phyloP scores from a whole-genome alignment of 2,329 filamentous ascomycete genomes.

The Sporothrix pallida region DNA sequence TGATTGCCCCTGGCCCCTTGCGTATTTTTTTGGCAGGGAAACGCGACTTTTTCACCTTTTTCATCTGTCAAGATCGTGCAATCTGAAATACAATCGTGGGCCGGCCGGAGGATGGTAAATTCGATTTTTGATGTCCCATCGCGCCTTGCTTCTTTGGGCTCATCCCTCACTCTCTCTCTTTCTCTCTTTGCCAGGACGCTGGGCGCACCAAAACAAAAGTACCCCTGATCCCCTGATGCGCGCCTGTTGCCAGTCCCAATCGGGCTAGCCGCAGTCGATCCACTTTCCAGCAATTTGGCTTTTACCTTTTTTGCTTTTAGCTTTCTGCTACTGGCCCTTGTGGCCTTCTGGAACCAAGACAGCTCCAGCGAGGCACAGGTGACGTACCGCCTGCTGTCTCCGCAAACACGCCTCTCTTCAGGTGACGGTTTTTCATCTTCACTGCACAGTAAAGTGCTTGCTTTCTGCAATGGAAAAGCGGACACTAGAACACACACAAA shows the following conservation, averaged over 20 bases:
- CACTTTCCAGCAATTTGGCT: neutral
- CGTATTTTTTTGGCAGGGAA: neutral
- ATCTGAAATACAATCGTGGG: neutral
- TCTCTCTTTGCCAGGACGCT: neutral
- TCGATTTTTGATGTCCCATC: slow-evolving; percentile 13
- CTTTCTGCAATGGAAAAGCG: neutral
- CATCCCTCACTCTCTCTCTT: too few relatives aligned
- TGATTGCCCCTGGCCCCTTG: slow-evolving; percentile 9
- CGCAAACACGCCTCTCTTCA: neutral
- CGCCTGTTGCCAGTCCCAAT: slow-evolving; percentile 17
- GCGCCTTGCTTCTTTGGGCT: slow-evolving; percentile 1
- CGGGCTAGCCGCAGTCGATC: slow-evolving; percentile 27
- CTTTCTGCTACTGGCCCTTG: too few relatives aligned
- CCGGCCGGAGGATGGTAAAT: neutral
- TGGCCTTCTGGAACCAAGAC: too few relatives aligned
- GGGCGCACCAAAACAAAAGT: neutral
- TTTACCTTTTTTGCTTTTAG: neutral
- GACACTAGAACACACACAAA: neutral
- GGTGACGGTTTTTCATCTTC: neutral
- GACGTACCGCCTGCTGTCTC: neutral
- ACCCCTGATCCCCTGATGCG: slow-evolving; percentile 20
- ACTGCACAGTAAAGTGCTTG: neutral
- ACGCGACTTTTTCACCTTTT: neutral
- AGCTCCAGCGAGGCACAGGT: too few relatives aligned
- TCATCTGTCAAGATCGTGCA: neutral